A percentile compares a stretch with the other conserved stretches of the same genome.
These are phyloP conservation scores for Pneumocystis carinii DNA, from an alignment of 1,139 yeast species.

Conservation along the genomic window DNA sequence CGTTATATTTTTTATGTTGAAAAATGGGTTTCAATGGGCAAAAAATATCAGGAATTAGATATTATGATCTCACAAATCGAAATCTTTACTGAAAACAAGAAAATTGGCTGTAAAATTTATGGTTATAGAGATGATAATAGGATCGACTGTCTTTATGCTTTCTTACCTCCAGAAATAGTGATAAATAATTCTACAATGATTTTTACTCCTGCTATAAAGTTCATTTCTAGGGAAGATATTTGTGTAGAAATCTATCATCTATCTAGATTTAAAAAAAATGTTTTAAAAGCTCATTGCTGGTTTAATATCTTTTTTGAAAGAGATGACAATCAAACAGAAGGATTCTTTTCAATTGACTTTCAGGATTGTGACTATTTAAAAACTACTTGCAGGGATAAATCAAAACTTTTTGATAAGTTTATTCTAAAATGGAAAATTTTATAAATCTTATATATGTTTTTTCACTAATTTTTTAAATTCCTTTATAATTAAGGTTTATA, in stretches of 20 bases:
- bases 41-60: conserved; percentile 15
- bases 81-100: conserved; percentile 19
- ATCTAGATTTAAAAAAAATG: conserved; percentile 14
- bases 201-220: conserved; percentile 1
- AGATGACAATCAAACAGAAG: conserved; percentile 14
- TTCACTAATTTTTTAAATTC: not conserved
- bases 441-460: not conserved
- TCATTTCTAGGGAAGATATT: conserved; percentile 2
- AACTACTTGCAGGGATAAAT: conserved; percentile 45
- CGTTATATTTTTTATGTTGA: conserved; percentile 52
- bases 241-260: conserved; percentile 14
- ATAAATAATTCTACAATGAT: not conserved
- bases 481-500: not conserved
- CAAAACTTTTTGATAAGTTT: conserved; percentile 36
- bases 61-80: conserved; percentile 19
- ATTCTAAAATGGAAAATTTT: conserved; percentile 27
- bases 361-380: conserved; percentile 52
- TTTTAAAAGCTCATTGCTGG: conserved; percentile 19
- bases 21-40: conserved; percentile 21
- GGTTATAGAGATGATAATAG: conserved; percentile 17
- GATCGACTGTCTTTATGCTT: conserved; percentile 16
- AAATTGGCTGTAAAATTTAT: conserved; percentile 19
- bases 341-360: conserved; percentile 31
- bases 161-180: conserved; percentile 7
- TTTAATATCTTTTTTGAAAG: conserved; percentile 26